Evolutionary conservation across 805 yeast genomes (phyloP).

Genomic region (Wickerhamiella hasegawae): DNA sequence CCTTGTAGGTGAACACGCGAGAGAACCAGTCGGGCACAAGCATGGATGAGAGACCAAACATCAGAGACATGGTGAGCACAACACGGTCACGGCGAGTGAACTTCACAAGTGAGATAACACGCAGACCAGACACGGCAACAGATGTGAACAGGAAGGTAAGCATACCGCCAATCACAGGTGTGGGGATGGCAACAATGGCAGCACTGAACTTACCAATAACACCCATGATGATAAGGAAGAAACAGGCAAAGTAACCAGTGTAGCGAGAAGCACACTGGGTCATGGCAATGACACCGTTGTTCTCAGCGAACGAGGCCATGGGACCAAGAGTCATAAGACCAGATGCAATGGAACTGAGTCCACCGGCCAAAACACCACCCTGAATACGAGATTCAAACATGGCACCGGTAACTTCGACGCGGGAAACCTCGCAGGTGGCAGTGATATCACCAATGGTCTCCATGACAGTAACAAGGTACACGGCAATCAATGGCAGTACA

Average conservation of each 20-base stretch:
- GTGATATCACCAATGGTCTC: slow-evolving; percentile 92
- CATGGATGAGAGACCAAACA: slow-evolving; percentile 53
- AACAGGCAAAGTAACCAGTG: slow-evolving; percentile 67
- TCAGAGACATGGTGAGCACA: slow-evolving; percentile 45
- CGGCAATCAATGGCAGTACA: slow-evolving; percentile 72
- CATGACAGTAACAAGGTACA: slow-evolving; percentile 70
- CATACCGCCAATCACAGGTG: slow-evolving; percentile 78
- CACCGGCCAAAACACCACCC: slow-evolving; percentile 87
- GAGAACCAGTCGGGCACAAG: slow-evolving; percentile 52
- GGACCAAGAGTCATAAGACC: slow-evolving; percentile 75
- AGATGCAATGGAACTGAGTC: slow-evolving; percentile 60
- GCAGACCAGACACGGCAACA: slow-evolving; percentile 60
- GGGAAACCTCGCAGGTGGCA: slow-evolving; percentile 83
- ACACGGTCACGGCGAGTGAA: slow-evolving; percentile 63
- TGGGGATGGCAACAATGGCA: slow-evolving; percentile 72
- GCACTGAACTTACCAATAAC: slow-evolving; percentile 76
- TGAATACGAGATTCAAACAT: slow-evolving; percentile 72
- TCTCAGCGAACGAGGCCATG: slow-evolving; percentile 83
- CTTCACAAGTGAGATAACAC: slow-evolving; percentile 37
- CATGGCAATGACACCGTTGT: slow-evolving; percentile 84
- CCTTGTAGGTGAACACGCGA: slow-evolving; percentile 47
- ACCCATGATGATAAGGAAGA: slow-evolving; percentile 76
- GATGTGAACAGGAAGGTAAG: slow-evolving; percentile 59
- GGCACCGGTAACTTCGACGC: slow-evolving; percentile 71
- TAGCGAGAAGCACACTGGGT: slow-evolving; percentile 81